Evolutionary conservation across 2,329 filamentous ascomycete genomes (phyloP).

Genomic region (Microdochium paspali): DNA sequence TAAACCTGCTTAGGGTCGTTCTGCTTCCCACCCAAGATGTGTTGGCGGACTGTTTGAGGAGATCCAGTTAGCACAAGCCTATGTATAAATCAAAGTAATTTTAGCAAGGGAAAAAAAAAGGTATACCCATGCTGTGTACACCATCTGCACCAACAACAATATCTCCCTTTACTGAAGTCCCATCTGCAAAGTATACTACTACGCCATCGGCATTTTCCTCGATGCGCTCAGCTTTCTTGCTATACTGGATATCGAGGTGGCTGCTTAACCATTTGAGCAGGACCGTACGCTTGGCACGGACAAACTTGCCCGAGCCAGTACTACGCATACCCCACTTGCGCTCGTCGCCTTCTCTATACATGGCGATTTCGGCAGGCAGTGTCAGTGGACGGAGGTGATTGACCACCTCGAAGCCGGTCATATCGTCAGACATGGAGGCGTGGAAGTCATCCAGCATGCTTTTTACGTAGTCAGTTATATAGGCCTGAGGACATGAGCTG

Average conservation of each 20-base stretch:
- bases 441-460: background rate
- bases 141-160: slow-evolving; percentile 1
- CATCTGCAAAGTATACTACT: background rate
- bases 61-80: background rate
- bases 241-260: slow-evolving; percentile 1
- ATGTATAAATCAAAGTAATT: background rate
- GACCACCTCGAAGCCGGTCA: background rate
- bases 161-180: background rate
- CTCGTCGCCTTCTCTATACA: background rate
- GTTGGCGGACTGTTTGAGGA: background rate
- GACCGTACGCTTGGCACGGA: background rate
- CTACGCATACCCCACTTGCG: background rate
- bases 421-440: background rate
- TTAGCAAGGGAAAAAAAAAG: too few species aligned
- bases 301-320: background rate
- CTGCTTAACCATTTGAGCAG: slow-evolving; percentile 1
- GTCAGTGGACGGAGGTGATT: background rate
- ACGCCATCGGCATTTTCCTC: background rate
- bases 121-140: background rate
- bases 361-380: background rate
- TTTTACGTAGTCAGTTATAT: background rate
- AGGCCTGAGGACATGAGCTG: background rate
- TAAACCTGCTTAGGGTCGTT: background rate
- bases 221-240: background rate
- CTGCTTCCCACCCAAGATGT: background rate